Conservation (phyloP, 257 asterid genomes). For the Solanum sitiens region DNA sequence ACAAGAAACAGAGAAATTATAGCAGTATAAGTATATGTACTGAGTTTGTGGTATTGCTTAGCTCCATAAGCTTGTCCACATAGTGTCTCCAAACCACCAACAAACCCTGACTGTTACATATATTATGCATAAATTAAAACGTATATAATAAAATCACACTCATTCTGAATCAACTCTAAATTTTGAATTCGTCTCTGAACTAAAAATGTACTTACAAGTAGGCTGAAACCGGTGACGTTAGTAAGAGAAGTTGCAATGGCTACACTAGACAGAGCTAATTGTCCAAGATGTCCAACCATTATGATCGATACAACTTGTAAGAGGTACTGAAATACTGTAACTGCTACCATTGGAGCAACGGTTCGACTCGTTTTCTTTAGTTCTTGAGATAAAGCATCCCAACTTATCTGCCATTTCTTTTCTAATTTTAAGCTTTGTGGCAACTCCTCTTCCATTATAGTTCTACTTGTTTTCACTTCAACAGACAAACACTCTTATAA, state of each 20-base stretch:
- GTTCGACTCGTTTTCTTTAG: slow-evolving; percentile 22
- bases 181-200: neutral
- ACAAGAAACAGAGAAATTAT: slow-evolving; percentile 31
- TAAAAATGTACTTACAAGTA: slow-evolving; percentile 15
- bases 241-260: slow-evolving; percentile 41
- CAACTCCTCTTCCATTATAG: neutral
- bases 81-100: slow-evolving; percentile 51
- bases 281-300: slow-evolving; percentile 45
- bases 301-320: slow-evolving; percentile 29
- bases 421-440: neutral
- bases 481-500: neutral
- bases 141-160: neutral
- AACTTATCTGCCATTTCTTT: neutral
- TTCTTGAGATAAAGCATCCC: slow-evolving; percentile 15
- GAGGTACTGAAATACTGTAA: slow-evolving; percentile 27
- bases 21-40: slow-evolving; percentile 34
- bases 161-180: neutral
- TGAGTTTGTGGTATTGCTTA: slow-evolving; percentile 35
- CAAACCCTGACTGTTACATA: slow-evolving; percentile 37
- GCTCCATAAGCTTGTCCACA: slow-evolving; percentile 74
- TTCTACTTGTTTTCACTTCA: neutral
- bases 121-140: neutral
- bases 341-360: slow-evolving; percentile 44
- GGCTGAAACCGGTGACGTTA: slow-evolving; percentile 36
- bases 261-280: slow-evolving; percentile 23